Evolutionary conservation across 1,284 basidiomycete genomes (phyloP), one percentile per base, ranked within the genome.

Genomic region (Pulveroboletus ridleyi): DNA sequence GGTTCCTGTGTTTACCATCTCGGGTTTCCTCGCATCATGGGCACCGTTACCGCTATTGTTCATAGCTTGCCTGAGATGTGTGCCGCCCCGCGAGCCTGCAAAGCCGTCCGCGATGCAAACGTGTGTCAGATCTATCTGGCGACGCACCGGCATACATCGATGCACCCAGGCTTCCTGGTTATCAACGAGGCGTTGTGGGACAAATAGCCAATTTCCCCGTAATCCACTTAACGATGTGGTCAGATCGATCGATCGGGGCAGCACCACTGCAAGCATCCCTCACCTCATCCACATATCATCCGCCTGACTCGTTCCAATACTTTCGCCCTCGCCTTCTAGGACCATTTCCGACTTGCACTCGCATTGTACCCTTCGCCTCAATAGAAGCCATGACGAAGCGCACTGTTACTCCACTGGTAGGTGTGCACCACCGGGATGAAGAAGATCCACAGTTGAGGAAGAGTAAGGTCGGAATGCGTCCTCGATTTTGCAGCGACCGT

Each of bases 171-270:
- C 70, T 68, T 70, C 61, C 68, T 58, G 64, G n/a, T 58, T 39
- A 63, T 58, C 62, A 74, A 64, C 59, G 73, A 70, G 74, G 72
- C 53, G 2, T 56, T 63, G 63, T 58, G 62, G 63, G 60, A 56
- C 63, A 56, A 35, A 53, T 52, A 46, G 22, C 18, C 23, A 50
- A 39, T 25, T 58, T 49, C 54, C 33, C 20, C 54, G 42, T 59
- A 17, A 55, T 42, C 58, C 61, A 44, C 52, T 44, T 39, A 56
- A 62, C 8, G 58, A 52, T 56, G 67, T 44, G 57, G 59, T 52
- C 22, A 41, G 58, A 72, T 67, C 53, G 62, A 71, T 65, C 64
- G 41, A 65, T 66, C 59, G 56, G 47, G 47, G 49, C 57, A 50
- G 49, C 58, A 56, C 55, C 54, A 46, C 35, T 39, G 35, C 58